phyloP scores from a whole-genome alignment of 2,329 filamentous ascomycete genomes.

The Penicillium palitans region DNA sequence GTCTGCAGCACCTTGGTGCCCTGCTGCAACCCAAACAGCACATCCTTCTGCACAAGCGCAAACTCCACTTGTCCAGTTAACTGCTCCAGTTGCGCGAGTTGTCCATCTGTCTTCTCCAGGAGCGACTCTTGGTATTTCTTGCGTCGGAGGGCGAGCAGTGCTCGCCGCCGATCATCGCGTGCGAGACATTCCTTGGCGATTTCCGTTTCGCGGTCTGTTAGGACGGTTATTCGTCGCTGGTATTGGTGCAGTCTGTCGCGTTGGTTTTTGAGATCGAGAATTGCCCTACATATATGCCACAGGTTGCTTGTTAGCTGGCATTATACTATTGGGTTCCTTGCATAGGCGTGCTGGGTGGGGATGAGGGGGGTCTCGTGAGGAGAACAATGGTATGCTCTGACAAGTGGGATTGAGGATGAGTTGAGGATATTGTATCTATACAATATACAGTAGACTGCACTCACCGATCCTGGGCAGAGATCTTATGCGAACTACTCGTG shows the following conservation, averaged over 20 bases:
- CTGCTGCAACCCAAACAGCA: conserved; percentile 88
- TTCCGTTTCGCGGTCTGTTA: conserved; percentile 83
- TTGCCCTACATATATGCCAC: conserved; percentile 64
- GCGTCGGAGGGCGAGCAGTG: conserved; percentile 81
- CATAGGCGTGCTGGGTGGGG: conserved; percentile 1
- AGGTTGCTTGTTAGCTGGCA: conserved; percentile 4
- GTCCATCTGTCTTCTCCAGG: conserved; percentile 82
- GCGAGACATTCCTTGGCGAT: conserved; percentile 82
- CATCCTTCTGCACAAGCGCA: conserved; percentile 93
- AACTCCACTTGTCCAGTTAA: conserved; percentile 91
- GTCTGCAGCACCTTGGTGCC: conserved; percentile 85
- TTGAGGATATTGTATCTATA: neutral
- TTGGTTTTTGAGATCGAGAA: conserved; percentile 96
- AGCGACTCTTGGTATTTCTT: conserved; percentile 97
- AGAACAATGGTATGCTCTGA: neutral
- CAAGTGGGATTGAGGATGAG: neutral
- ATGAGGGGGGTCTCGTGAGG: conserved; percentile 19
- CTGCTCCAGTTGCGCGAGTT: conserved; percentile 90
- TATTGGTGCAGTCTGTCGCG: conserved; percentile 97
- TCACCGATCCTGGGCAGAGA: conserved; percentile 83
- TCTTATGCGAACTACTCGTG: conserved; percentile 62
- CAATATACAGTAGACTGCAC: conserved; percentile 27
- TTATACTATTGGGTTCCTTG: neutral
- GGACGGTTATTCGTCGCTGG: conserved; percentile 80
- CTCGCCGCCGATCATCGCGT: conserved; percentile 74